Evolutionary conservation across 306 rosid genomes (phyloP).

Genomic region (Malus sieversii): DNA sequence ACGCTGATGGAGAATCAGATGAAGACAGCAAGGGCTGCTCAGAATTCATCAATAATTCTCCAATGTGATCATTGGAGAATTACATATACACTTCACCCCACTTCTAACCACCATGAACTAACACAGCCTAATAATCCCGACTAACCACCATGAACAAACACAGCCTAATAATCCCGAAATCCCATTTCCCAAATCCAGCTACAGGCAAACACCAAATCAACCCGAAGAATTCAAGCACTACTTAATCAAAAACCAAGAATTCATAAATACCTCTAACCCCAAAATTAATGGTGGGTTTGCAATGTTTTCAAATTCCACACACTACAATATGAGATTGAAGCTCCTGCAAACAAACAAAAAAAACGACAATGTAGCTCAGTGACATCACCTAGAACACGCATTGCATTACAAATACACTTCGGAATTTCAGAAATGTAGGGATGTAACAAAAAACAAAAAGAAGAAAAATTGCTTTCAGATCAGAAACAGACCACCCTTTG

Average conservation of each 20-base stretch:
- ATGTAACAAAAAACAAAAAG: conserved; percentile 1
- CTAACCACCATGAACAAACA: conserved; percentile 12
- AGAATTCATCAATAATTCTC: conserved; percentile 48
- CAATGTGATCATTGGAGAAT: conserved; percentile 33
- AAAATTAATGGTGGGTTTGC: not conserved
- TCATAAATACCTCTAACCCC: not conserved
- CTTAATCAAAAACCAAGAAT: not conserved
- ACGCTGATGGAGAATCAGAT: conserved; percentile 31
- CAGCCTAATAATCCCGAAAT: not conserved
- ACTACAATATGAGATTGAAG: not conserved
- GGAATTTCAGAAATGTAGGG: not conserved
- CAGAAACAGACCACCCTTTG: conserved; percentile 4
- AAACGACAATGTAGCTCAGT: conserved; percentile 7
- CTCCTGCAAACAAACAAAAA: not conserved
- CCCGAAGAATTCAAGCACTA: not conserved
- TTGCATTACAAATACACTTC: not conserved
- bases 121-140: not conserved
- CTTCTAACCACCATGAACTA: conserved; percentile 15
- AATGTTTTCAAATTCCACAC: not conserved
- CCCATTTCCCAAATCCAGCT: conserved; percentile 1
- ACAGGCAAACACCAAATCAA: not conserved
- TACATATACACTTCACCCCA: conserved; percentile 2
- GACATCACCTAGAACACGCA: not conserved
- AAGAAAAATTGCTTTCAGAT: conserved; percentile 1
- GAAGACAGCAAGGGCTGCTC: conserved; percentile 49